Percentiles rank a stretch among this genome's conserved stretches.
phyloP scores from a whole-genome alignment of 371 early-diverging fungal genomes.

The Nosema granulosis region DNA sequence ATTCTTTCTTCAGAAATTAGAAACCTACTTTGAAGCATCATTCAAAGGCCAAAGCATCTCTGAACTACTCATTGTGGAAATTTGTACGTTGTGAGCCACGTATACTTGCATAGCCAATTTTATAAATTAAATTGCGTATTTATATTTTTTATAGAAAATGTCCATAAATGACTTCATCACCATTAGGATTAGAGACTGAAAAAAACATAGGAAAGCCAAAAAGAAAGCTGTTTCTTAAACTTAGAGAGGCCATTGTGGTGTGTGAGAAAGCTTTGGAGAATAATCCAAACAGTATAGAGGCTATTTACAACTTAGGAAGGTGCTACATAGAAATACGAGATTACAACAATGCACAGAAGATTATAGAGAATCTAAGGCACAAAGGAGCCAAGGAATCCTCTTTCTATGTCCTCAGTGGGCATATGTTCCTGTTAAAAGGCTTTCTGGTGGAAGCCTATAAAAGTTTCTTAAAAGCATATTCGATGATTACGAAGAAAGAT shows the following conservation, averaged over 20 bases:
- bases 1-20: no score
- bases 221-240: not conserved
- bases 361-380: constrained; percentile 13
- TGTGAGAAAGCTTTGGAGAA: constrained; percentile 26
- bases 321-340: constrained; percentile 25
- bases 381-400: not conserved
- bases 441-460: constrained; percentile 10
- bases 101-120: no score
- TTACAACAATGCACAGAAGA: constrained; percentile 8
- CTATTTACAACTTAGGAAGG: constrained; percentile 31
- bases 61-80: no score
- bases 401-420: constrained; percentile 14
- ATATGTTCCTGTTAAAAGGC: constrained; percentile 10
- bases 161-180: no score
- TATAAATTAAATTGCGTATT: no score
- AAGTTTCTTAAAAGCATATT: constrained; percentile 19
- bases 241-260: not conserved
- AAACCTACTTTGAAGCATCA: no score
- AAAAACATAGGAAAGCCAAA: not conserved
- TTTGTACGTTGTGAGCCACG: no score
- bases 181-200: no score
- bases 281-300: constrained; percentile 17
- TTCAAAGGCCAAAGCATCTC: no score
- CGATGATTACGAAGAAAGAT: constrained; percentile 11
- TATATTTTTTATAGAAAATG: no score